Conservation (phyloP, 2,329 filamentous ascomycete genomes). For the Ascocoryne sarcoides region DNA sequence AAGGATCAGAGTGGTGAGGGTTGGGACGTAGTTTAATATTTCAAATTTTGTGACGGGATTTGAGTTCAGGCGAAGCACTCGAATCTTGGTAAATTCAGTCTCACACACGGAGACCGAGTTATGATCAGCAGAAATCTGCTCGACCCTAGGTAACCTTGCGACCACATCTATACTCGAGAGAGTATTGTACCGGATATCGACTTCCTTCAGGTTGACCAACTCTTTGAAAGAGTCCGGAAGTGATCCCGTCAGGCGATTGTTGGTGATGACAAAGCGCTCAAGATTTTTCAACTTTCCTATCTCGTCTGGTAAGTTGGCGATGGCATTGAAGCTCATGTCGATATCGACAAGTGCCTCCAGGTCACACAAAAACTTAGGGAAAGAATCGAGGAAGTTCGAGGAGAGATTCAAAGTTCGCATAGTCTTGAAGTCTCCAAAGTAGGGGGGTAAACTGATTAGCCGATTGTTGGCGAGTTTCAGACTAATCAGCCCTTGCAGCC, state of each 20-base stretch:
- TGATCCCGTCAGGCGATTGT: constrained; percentile 74
- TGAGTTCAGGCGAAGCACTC: constrained; percentile 81
- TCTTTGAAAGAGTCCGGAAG: constrained; percentile 62
- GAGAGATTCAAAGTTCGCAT: constrained; percentile 84
- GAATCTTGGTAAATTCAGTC: constrained; percentile 77
- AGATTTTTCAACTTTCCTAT: constrained; percentile 72
- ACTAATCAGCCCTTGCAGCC: constrained; percentile 69
- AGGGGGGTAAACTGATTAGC: constrained; percentile 66
- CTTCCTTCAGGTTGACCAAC: constrained; percentile 73
- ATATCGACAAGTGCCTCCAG: constrained; percentile 80
- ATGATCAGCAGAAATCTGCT: constrained; percentile 84
- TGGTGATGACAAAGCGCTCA: constrained; percentile 89
- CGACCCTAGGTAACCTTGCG: constrained; percentile 73
- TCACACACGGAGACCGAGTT: constrained; percentile 87
- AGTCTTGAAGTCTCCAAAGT: constrained; percentile 72
- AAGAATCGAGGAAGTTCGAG: constrained; percentile 80
- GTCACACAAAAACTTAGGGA: constrained; percentile 78
- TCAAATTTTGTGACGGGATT: constrained; percentile 95
- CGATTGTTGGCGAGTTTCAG: constrained; percentile 93
- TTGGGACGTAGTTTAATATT: constrained; percentile 66
- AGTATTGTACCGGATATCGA: constrained; percentile 89
- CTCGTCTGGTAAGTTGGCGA: constrained; percentile 64
- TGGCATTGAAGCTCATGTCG: constrained; percentile 94
- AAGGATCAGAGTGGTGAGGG: constrained; percentile 77
- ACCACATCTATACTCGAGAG: constrained; percentile 85